Evolutionary conservation across 2,329 filamentous ascomycete species (phyloP).

Genomic region (Botrytis fabae): DNA sequence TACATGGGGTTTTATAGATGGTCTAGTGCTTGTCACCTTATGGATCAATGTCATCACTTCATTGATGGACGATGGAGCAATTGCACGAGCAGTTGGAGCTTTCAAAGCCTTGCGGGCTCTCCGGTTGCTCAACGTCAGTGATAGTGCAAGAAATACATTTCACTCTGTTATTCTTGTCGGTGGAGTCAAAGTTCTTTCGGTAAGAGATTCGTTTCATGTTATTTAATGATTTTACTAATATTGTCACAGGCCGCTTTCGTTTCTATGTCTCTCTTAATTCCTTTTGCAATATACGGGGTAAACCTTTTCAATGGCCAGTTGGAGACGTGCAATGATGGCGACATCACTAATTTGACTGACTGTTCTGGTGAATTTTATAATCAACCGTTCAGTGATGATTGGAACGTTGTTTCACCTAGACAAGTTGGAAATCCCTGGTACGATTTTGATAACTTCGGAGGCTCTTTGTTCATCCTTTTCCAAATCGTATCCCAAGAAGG

Average conservation of each 20-base stretch:
- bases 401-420: constrained; percentile 81
- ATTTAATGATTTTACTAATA: constrained; percentile 23
- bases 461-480: constrained; percentile 92
- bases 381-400: constrained; percentile 69
- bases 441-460: constrained; percentile 93
- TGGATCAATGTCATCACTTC: constrained; percentile 93
- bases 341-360: constrained; percentile 61
- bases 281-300: constrained; percentile 93
- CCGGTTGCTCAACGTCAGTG: constrained; percentile 89
- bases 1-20: constrained; percentile 96
- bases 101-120: constrained; percentile 96
- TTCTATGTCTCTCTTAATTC: constrained; percentile 88
- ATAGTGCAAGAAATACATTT: constrained; percentile 93
- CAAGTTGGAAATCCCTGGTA: constrained; percentile 80
- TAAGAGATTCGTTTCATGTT: constrained; percentile 27
- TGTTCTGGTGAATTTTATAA: constrained; percentile 84
- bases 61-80: constrained; percentile 75
- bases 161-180: constrained; percentile 94
- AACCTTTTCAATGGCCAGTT: constrained; percentile 89
- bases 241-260: constrained; percentile 69
- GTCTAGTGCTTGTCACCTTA: constrained; percentile 83
- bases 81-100: constrained; percentile 88
- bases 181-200: constrained; percentile 80
- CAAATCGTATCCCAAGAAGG: constrained; percentile 99
- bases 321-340: constrained; percentile 75